Base-by-base conservation (phyloP, 2,329 filamentous ascomycete species). In the Biscogniauxia mediterranea region DNA sequence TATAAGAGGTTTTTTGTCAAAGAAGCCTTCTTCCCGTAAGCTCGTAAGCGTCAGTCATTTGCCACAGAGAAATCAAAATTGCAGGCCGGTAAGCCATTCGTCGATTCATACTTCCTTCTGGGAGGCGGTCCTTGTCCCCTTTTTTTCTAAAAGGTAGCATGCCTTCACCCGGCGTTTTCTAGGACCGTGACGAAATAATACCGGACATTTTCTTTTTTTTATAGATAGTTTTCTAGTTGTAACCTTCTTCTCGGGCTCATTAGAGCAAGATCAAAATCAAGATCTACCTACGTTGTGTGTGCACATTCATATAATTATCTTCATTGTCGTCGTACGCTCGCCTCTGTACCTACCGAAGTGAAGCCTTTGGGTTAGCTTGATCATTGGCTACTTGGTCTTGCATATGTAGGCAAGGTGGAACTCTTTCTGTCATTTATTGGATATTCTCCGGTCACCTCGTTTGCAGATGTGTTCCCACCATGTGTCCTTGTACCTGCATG, bases 1-100 rank as follows among this genome's bases (percentile, higher is more conserved):
- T 46, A 17, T 46, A 17, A n/a, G 38, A n/a, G 80, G 74, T 74
- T 68, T 72, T 74, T 72, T 66, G 71, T 75, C 68, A 75, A 81
- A 76, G 78, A 83, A 81, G 79, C 75, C 58, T 73, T 70, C 77
- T 79, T 87, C 83, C 81, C 80, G 83, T 80, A 66, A 66, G 54
- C 66, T 66, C 69, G 78, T 77, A 70, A 87, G 89, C 88, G 90
- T 93, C 90, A 87, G 85, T 89, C 86, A 84, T 46, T 70, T 85
- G 88, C 86, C 88, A 84, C 85, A 93, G 90, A 91, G 74, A 64
- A 78, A 89, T 79, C 79, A 84, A 83, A 90, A 94, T 94, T 74
- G 72, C 72, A 74, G 69, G 70, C 67, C 65, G 67, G 71, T 67
- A 46, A 46, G 38, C 38, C 38, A 46, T 46, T 46, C 38, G 38